Evolutionary conservation across 164 flowering plant genomes (phyloP), one percentile per base, ranked within the genome.

Genomic region (Kingdonia uniflora): DNA sequence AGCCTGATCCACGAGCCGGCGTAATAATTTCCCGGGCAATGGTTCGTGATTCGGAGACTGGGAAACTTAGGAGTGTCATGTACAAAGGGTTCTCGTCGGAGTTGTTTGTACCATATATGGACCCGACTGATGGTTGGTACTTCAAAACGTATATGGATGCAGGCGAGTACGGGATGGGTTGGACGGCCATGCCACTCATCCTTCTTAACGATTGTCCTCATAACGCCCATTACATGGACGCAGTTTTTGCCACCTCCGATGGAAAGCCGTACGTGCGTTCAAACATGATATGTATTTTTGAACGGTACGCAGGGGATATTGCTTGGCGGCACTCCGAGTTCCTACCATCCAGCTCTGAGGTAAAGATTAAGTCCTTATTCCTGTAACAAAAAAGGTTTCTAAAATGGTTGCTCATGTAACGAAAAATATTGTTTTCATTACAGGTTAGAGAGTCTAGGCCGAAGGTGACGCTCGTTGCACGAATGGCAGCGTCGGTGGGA

Each of bases 21-120:
- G 52, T 84, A 54, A 58, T 84, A n/a, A 60, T 85, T 8, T 85
- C 94, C 0, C 69, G 29, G 21, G 87, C 85, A 55, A 60, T 6
- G 69, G 68, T 82, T 42, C 62, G 61, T 7, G 95, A 85, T 56
- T 40, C 76, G 13, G 82, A 73, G 25, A 67, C 69, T 0, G 85
- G 80, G 17, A 57, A 44, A 61, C 43, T 57, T 1, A 66, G 95
- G 62, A 68, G 74, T 40, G 89, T 85, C 11, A 58, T 82, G 81
- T 80, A 85, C 66, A 80, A 75, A 65, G 94, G 89, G 42, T 72
- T 82, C 25, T 11, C 73, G 0, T 82, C 89, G 0, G 95, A 82
- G 62, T 52, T 85, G 29, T 85, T 77, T 57, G 89, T 85, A 45
- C 95, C 95, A 0, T 82, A 85, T 51, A 80, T 82, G 89, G 95